A percentile compares a stretch with the other conserved stretches of the same genome.
Evolutionary conservation across 1,284 basidiomycete species (phyloP).

Genomic region (Macrocystidia cucumis): DNA sequence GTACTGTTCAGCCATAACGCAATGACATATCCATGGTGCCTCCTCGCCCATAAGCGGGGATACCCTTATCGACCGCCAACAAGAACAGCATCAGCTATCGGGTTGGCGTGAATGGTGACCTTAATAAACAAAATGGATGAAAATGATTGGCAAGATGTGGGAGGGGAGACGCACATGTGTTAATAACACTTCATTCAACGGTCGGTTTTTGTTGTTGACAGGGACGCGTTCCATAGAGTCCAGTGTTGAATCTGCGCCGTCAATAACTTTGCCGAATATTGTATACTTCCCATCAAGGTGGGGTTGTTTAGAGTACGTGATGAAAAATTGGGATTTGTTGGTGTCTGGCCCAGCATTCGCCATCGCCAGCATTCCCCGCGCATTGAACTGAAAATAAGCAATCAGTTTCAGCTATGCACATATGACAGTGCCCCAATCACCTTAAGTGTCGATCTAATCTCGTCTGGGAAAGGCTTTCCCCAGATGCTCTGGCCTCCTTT

Average conservation of each 20-base stretch:
- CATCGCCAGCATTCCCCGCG: constrained; percentile 93
- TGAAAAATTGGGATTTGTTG: constrained; percentile 95
- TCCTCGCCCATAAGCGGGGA: too few species aligned
- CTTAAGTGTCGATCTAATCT: constrained; percentile 88
- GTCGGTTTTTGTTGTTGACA: constrained; percentile 87
- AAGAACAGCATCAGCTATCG: constrained; percentile 71
- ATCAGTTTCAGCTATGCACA: background rate
- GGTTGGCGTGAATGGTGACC: constrained; percentile 95
- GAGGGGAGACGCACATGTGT: constrained; percentile 47
- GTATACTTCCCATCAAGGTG: constrained; percentile 94
- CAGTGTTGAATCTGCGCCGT: constrained; percentile 83
- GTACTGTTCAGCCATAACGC: too few species aligned
- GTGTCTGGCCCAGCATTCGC: constrained; percentile 91
- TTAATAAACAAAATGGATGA: constrained; percentile 21
- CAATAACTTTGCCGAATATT: constrained; percentile 93
- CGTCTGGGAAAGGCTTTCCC: constrained; percentile 85
- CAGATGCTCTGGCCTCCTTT: constrained; percentile 84
- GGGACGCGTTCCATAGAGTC: constrained; percentile 88
- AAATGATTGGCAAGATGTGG: too few species aligned
- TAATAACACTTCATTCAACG: constrained; percentile 79
- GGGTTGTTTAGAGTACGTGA: constrained; percentile 87
- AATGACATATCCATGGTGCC: too few species aligned
- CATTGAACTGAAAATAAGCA: constrained; percentile 71
- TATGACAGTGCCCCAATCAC: constrained; percentile 32
- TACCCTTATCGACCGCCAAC: constrained; percentile 18